Evolutionary conservation across 306 rosid genomes (phyloP).

Genomic region (Morella rubra): DNA sequence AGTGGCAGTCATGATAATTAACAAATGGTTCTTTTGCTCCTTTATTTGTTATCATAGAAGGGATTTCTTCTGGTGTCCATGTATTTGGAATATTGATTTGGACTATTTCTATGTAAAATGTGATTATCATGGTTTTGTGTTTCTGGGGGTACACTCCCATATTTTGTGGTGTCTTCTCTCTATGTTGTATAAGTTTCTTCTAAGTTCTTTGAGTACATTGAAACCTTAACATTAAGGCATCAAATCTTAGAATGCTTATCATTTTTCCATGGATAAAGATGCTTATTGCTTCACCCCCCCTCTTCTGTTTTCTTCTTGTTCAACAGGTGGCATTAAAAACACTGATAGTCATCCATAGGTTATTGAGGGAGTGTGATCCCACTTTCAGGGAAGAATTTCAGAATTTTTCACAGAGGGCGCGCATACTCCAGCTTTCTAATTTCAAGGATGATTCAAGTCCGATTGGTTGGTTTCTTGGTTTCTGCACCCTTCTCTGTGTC

Average conservation of each 20-base stretch:
- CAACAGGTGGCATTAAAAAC: constrained; percentile 93
- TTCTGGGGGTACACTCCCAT: neutral
- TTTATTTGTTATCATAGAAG: neutral
- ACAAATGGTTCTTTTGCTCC: neutral
- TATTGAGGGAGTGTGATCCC: constrained; percentile 96
- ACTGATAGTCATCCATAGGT: constrained; percentile 82
- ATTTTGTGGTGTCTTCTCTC: neutral
- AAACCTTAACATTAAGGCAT: neutral
- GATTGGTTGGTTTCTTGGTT: constrained; percentile 62
- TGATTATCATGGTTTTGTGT: neutral
- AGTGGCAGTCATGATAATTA: neutral
- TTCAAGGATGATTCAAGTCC: constrained; percentile 99
- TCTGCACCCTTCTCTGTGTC: constrained; percentile 27
- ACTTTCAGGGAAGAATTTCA: constrained; percentile 92
- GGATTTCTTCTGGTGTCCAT: neutral
- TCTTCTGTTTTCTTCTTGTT: constrained; percentile 22
- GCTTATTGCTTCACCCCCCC: neutral
- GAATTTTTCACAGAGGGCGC: constrained; percentile 81
- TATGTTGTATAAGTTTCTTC: neutral
- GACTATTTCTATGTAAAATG: neutral
- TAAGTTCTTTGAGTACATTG: neutral
- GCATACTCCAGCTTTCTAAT: constrained; percentile 91
- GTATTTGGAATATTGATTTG: neutral
- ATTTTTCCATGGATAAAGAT: constrained; percentile 7
- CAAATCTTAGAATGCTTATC: constrained; percentile 4